Evolutionary conservation across 345 rosid species (phyloP), one percentile per base, ranked within the genome.

Genomic region (Gossypium sturtianum): DNA sequence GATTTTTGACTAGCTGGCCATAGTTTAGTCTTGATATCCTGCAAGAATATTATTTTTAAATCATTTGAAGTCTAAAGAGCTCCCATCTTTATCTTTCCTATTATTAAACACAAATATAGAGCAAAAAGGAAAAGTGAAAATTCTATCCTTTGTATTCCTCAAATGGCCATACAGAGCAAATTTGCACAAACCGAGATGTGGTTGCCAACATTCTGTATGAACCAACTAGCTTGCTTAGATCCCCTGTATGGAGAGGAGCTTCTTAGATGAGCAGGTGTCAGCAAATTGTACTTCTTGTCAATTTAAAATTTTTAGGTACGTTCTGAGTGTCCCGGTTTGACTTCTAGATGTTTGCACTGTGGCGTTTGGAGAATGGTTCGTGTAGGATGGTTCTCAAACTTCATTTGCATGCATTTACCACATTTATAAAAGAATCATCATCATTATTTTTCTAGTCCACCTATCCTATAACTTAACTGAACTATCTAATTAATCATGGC

Each of bases 141-240:
- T 63, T 34, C 48, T 44, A 43, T 51, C 9, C n/a, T 61, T 66
- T 7, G 51, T 17, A 16, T 27, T 16, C 15, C 10, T 20, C 48
- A 20, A 52, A n/a, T 72, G 19, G 66, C 76, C 72, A 25, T 56
- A 23, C 45, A 49, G 27, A 61, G n/a, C 66, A 71, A 15, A 34
- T 3, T 34, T 34, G 38, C 38, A 34, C 5, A 38, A 3, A 16
- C 38, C 6, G 20, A 64, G 19, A 64, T 64, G 4, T 41, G 25
- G 17, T 59, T 11, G 10, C 38, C 9, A 11, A 53, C 29, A 61
- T 66, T 70, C 74, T 22, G 74, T 78, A 11, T 66, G 72, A 69
- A 71, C 54, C 38, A 56, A 41, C 56, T 66, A 74, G n/a, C 41
- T 13, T 34, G 41, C 41, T 34, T 34, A 34, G 7, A 34, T 51